Conservation (phyloP, 345 rosid species). For the Gossypium turneri region DNA sequence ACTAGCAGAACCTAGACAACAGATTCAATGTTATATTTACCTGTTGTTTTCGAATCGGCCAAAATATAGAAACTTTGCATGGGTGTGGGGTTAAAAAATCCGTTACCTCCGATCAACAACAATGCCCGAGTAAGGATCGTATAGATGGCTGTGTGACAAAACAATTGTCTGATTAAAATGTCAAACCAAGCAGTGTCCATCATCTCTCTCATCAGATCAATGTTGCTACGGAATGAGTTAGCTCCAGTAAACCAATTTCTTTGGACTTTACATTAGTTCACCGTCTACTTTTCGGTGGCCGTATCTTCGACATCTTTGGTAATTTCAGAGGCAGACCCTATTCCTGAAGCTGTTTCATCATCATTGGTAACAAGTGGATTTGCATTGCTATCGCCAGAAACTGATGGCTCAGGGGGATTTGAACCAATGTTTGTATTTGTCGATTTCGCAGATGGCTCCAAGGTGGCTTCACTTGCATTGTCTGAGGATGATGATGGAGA, state of each 20-base stretch:
- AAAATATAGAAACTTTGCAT: neutral
- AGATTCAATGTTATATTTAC: conserved; percentile 17
- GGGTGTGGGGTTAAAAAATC: conserved; percentile 15
- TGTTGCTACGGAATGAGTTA: conserved; percentile 11
- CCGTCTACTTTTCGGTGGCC: conserved; percentile 13
- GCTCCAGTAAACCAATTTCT: conserved; percentile 16
- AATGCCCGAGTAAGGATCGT: conserved; percentile 10
- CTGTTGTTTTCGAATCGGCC: neutral
- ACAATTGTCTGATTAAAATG: neutral
- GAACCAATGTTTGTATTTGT: conserved; percentile 14
- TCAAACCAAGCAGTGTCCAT: conserved; percentile 5
- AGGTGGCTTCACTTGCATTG: conserved; percentile 8
- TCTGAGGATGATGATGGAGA: conserved; percentile 25
- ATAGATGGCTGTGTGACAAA: conserved; percentile 2
- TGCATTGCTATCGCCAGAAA: conserved; percentile 18
- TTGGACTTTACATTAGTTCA: conserved; percentile 15
- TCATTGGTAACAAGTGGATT: conserved; percentile 18
- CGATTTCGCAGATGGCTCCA: neutral
- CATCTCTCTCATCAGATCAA: neutral
- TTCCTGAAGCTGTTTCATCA: conserved; percentile 7
- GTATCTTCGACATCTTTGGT: conserved; percentile 19
- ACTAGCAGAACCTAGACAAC: conserved; percentile 18
- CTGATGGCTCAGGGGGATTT: conserved; percentile 7
- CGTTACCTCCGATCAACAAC: conserved; percentile 8
- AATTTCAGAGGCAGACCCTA: conserved; percentile 16